A percentile compares a stretch with the other conserved stretches of the same genome.
phyloP scores from a whole-genome alignment of 345 rosid genomes.

The Microcos paniculata region DNA sequence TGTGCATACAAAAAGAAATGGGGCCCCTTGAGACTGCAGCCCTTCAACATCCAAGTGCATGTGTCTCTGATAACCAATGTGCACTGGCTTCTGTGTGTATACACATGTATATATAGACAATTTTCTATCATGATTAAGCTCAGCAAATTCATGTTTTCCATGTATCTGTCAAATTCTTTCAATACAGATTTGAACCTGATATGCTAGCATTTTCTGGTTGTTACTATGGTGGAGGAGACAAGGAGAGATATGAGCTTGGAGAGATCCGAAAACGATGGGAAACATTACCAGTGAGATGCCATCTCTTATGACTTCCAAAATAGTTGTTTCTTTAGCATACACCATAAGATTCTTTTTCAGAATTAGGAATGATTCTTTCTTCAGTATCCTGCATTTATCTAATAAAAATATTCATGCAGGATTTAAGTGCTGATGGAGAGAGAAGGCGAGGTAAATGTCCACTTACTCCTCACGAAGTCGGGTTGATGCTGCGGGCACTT shows the following conservation, averaged over 20 bases:
- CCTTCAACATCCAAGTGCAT: not conserved
- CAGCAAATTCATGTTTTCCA: slow-evolving; percentile 7
- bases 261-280: slow-evolving; percentile 97
- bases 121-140: not conserved
- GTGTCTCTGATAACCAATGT: not conserved
- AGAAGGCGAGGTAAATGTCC: slow-evolving; percentile 96
- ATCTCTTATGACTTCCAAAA: slow-evolving; percentile 2
- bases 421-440: slow-evolving; percentile 81
- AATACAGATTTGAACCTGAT: slow-evolving; percentile 93
- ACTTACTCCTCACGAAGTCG: slow-evolving; percentile 93
- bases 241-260: slow-evolving; percentile 81
- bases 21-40: not conserved
- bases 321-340: not conserved
- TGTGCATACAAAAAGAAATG: not conserved
- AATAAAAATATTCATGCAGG: slow-evolving; percentile 42
- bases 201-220: slow-evolving; percentile 99
- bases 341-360: not conserved
- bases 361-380: not conserved
- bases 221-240: slow-evolving; percentile 99
- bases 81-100: not conserved
- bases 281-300: slow-evolving; percentile 83
- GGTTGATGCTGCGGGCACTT: slow-evolving; percentile 92
- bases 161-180: not conserved
- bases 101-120: not conserved
- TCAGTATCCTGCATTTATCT: not conserved